Base-by-base conservation (phyloP, 2,329 filamentous ascomycete species). In the Tolypocladium inflatum region DNA sequence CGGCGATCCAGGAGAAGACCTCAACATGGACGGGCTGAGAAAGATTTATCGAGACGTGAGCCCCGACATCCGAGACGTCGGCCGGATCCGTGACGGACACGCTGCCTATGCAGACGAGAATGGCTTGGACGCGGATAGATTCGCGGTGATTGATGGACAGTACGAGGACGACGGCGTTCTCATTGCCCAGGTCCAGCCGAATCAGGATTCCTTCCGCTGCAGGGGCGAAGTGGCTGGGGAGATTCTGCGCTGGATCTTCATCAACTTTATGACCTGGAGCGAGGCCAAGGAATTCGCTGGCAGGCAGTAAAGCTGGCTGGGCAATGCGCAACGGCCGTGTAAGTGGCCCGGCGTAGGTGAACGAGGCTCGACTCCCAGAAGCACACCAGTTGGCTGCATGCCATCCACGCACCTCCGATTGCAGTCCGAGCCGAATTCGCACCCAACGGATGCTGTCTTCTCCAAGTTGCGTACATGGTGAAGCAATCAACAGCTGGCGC, bases 261-360 rank as follows among this genome's bases (percentile, higher is more conserved):
- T 59, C 17, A 55, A 55, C 38, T 57, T 59, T 15, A 59, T 57
- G 52, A 59, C 58, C 5, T 59, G 55, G 58, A 33, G 52, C 38
- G 52, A 59, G 30, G 55, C 58, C n/a, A 57, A 55, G 38, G 39
- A 30, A 10, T 50, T 56, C 30, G 55, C 55, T 13, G 38, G 48
- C 9, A 39, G 41, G 13, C 55, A 50, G 45, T 54, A 37, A 19
- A 6, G 19, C 5, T 38, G 51, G 19, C 13, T n/a, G 17, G 30
- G 50, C 38, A 3, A 19, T 19, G 6, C 38, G 38, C 38, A 9
- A 17, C 38, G 38, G 17, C 2, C 15, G 38, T 39, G 38, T 39
- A 39, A 39, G 38, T 39, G 37, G 37, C 37, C 37, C 10, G 37
- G 37, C 13, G n/a, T n/a, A n/a, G n/a, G n/a, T n/a, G 11, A 15